Base-by-base conservation (phyloP, 208 protist species). In the Trypanosoma brucei region DNA sequence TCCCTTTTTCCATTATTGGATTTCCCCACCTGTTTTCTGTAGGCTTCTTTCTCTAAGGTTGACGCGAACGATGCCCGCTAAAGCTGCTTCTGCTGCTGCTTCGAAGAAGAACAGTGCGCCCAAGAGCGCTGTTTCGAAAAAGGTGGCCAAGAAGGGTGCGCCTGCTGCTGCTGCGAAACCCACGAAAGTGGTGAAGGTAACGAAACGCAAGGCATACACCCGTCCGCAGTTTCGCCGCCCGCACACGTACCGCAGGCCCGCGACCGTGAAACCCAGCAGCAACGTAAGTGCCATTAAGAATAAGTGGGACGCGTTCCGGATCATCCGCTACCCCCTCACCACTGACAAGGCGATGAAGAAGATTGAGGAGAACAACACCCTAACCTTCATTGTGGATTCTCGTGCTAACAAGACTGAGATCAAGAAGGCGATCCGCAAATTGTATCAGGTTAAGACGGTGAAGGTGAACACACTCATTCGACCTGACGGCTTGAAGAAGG, bases 331-430 rank as follows among this genome's bases (percentile, higher is more conserved):
- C 87, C 99, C 99, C 37, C 77, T 99, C 57, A 99, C 93, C 37
- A 99, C 98, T 31, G 98, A 99, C 76, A 96, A 95, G 73, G 97
- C 98, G 55, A 98, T 98, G 92, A 98, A 99, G 94, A 98, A 99
- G 91, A 99, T 99, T 66, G 99, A 99, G 88, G 96, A 98, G 68
- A 97, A 98, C 86, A 99, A 99, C 97, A 99, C 99, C 38, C 81
- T 99, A 48, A 98, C 98, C 68, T 99, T 99, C 91, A 98, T 99
- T 69, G 96, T 99, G 40, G 96, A 99, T 70, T 76, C 90, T 57
- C 85, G 80, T 59, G 82, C 98, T 42, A 99, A 98, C 90, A 99
- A 99, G 92, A 81, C 73, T 34, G 85, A 98, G 83, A 99, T 99
- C 85, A 98, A 97, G 77, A 84, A 97, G 62, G 98, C 98, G 50